Evolutionary conservation across 1,284 basidiomycete species (phyloP).

Genomic region (Phellinidium pouzarii): DNA sequence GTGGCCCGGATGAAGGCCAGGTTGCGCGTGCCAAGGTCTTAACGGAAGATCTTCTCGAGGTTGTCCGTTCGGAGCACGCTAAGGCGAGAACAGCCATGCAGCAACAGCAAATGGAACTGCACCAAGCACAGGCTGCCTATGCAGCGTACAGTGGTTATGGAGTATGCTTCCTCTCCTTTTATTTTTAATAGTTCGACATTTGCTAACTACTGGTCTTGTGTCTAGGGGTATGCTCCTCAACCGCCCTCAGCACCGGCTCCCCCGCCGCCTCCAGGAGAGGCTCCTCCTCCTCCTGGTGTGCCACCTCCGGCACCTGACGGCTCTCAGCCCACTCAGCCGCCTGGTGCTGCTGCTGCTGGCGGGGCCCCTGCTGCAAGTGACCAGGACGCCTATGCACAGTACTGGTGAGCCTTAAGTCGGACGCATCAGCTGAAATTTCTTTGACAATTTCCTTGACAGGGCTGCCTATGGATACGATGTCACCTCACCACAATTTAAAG

Average conservation of each 20-base stretch:
- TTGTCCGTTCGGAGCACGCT: conserved; percentile 79
- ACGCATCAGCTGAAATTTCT: background rate
- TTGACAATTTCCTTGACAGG: conserved; percentile 35
- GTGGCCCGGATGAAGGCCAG: conserved; percentile 85
- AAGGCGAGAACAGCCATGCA: conserved; percentile 61
- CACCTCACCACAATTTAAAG: conserved; percentile 72
- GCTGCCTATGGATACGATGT: conserved; percentile 88
- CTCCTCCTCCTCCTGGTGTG: conserved; percentile 31
- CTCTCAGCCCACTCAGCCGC: conserved; percentile 26
- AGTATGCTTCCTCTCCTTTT: conserved; percentile 39
- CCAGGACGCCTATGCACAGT: conserved; percentile 58
- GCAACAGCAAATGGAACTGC: conserved; percentile 77
- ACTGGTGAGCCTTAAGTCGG: conserved; percentile 45
- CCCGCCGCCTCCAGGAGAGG: conserved; percentile 50
- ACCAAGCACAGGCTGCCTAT: conserved; percentile 73
- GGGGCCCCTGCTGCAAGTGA: conserved; percentile 45
- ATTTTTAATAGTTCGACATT: conserved; percentile 20
- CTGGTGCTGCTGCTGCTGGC: conserved; percentile 28
- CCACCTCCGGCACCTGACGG: conserved; percentile 32
- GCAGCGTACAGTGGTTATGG: conserved; percentile 57
- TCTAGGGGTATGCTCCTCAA: conserved; percentile 56
- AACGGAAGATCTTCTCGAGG: conserved; percentile 83
- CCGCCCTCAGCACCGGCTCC: conserved; percentile 52
- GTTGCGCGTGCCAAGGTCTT: conserved; percentile 82
- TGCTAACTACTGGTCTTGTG: conserved; percentile 22